Base-by-base conservation (phyloP, 2,329 filamentous ascomycete species). In the Calonectria pseudoreteaudii region DNA sequence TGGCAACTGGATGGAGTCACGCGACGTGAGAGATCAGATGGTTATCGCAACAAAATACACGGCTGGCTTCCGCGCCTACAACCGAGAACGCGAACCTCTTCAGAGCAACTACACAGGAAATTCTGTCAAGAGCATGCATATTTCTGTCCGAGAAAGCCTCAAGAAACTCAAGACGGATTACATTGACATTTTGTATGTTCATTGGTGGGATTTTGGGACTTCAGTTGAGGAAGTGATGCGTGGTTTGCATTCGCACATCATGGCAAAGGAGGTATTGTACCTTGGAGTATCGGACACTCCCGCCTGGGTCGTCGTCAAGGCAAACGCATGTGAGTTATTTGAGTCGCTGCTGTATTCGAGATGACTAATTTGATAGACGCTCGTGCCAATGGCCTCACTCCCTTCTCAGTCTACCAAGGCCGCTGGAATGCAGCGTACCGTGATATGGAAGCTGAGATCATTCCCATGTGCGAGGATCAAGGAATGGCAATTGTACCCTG, bases 41-140 rank as follows among this genome's bases (percentile, higher is more conserved):
- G 85, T 90, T 14, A 77, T 89, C 16, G 86, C 87, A 1, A 88
- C 86, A 60, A 90, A 90, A 77, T 89, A 83, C 79, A 86, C 86
- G 1, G 86, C 83, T 1, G 82, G 84, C 50, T 89, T 86, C 78
- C 70, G 74, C 1, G 30, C 66, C 6, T 44, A 70, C 14, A 70
- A 79, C 20, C 28, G 73, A 14, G 66, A 74, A 4, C 74, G 74
- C 20, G 71, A 76, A 53, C 30, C 71, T n/a, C 23, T 70, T 7
- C 66, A 69, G 3, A 70, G 68, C 1, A 88, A 87, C 78, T 83
- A 81, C 68, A 72, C 71, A 3, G 87, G 87, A 0, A 87, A 87
- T 74, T 79, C 82, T 68, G 80, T 79, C 3, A 83, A 84, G 53
- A 83, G 78, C 53, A 74, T 88, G 75, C 81, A 84, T 65, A 75